phyloP scores from a whole-genome alignment of 148 eudicot species.

The Arbutus unedo region DNA sequence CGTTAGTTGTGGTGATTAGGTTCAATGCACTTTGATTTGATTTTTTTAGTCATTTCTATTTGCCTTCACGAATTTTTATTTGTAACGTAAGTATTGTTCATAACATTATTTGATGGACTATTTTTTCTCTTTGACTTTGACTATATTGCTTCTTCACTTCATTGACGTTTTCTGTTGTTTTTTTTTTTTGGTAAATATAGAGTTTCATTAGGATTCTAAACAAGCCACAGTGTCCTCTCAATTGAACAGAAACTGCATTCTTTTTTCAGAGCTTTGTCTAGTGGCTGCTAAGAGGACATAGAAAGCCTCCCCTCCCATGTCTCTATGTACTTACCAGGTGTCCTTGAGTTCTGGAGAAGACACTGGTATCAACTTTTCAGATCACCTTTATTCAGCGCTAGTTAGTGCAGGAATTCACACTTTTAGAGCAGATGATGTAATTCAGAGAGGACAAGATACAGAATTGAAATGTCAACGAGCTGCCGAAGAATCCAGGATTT shows the following conservation, averaged over 20 bases:
- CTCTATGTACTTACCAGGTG: slow-evolving; percentile 6
- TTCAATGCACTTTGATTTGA: neutral
- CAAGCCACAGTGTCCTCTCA: neutral
- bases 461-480: slow-evolving; percentile 1
- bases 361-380: neutral
- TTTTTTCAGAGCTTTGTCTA: neutral
- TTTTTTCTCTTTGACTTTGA: neutral
- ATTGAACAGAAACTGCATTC: neutral
- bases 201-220: neutral
- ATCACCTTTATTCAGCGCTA: slow-evolving; percentile 15
- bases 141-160: neutral
- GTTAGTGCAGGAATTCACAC: slow-evolving; percentile 8
- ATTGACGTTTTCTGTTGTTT: neutral
- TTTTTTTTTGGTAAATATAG: neutral
- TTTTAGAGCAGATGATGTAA: neutral
- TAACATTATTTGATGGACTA: neutral
- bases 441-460: neutral
- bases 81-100: neutral
- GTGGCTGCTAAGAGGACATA: neutral
- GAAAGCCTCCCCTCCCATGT: neutral
- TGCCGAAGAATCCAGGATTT: neutral
- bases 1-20: neutral
- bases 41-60: neutral
- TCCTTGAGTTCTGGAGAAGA: neutral
- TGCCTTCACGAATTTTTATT: neutral